These are phyloP conservation scores for Dorcoceras hygrometricum DNA, from an alignment of 257 asterid genomes.

Conservation along the genomic window DNA sequence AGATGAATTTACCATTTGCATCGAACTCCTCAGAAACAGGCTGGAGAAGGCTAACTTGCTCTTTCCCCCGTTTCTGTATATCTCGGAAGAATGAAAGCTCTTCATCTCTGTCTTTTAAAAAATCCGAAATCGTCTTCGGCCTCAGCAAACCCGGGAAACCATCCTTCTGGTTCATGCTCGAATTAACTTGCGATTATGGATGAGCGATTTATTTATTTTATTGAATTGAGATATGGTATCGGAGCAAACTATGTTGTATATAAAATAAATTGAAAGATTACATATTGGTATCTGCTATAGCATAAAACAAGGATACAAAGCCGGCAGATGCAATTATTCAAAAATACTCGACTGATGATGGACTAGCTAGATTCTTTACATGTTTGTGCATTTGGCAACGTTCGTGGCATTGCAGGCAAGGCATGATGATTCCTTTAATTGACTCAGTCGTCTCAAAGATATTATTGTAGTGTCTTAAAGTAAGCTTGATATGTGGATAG, in stretches of 20 bases:
- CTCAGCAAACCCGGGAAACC: slow-evolving; percentile 1
- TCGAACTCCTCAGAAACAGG: slow-evolving; percentile 69
- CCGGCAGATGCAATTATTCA: background rate
- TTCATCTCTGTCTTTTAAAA: slow-evolving; percentile 56
- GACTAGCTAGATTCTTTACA: background rate
- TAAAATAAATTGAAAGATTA: background rate
- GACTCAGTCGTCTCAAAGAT: too few relatives aligned
- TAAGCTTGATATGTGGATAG: too few relatives aligned
- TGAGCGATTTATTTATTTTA: background rate
- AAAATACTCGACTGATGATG: background rate
- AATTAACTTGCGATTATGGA: background rate
- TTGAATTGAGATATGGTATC: slow-evolving; percentile 1
- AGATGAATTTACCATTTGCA: slow-evolving; percentile 38
- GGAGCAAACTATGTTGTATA: slow-evolving; percentile 19
- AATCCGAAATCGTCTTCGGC: slow-evolving; percentile 29
- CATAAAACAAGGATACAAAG: background rate
- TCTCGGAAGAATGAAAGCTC: slow-evolving; percentile 66
- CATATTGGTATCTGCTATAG: background rate
- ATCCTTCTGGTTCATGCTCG: slow-evolving; percentile 32
- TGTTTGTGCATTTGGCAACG: background rate
- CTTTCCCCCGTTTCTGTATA: slow-evolving; percentile 53
- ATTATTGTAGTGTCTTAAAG: too few relatives aligned
- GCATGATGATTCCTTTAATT: too few relatives aligned
- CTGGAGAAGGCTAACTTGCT: slow-evolving; percentile 53
- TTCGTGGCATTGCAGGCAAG: too few relatives aligned